Base-by-base conservation (phyloP, 495 filamentous ascomycete species). In the Cercophora samala region DNA sequence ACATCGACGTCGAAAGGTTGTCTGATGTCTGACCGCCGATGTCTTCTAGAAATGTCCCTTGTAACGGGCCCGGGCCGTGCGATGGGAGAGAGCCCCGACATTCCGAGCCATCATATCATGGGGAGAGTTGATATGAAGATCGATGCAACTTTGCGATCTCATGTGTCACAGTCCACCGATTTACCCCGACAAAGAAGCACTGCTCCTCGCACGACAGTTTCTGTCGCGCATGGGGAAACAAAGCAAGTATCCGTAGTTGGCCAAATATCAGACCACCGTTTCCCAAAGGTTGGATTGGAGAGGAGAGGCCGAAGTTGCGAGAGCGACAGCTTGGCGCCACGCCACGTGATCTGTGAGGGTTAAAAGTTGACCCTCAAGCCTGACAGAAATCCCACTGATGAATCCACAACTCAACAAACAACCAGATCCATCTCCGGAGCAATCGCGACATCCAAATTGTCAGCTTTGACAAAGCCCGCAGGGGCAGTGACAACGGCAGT, bases 1-100 rank as follows among this genome's bases (percentile, higher is more conserved):
- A 17, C 8, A 25, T 46, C 42, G 32, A 24, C 55, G 18, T 68
- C 62, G 66, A 64, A 68, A 58, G 62, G 55, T 64, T 24, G 54
- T 37, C 61, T 37, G 51, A n/a, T 21, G 52, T 18, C 8, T 42
- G 29, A 32, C 17, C 24, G 5, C 23, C 13, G 4, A n/a, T 6
- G 19, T 18, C 29, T 22, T 6, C 58, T 25, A 18, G 15, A 23
- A 42, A 58, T 5, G 26, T n/a, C 25, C 5, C 37, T 46, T 46
- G 37, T 46, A 5, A 32, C 29, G 32, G 9, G 8, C 13, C 18
- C 13, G 60, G 60, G 19, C 60, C 60, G 60, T 62, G 25, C 60
- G 58, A 58, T 22, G 23, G 54, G 15, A 46, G 37, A 46, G 37
- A 46, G 37, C 37, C 13, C 8, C 37, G 15, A 46, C 15, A 46